Evolutionary conservation across 1,284 basidiomycete genomes (phyloP), one percentile per base, ranked within the genome.

Genomic region (Austropuccinia psidii): DNA sequence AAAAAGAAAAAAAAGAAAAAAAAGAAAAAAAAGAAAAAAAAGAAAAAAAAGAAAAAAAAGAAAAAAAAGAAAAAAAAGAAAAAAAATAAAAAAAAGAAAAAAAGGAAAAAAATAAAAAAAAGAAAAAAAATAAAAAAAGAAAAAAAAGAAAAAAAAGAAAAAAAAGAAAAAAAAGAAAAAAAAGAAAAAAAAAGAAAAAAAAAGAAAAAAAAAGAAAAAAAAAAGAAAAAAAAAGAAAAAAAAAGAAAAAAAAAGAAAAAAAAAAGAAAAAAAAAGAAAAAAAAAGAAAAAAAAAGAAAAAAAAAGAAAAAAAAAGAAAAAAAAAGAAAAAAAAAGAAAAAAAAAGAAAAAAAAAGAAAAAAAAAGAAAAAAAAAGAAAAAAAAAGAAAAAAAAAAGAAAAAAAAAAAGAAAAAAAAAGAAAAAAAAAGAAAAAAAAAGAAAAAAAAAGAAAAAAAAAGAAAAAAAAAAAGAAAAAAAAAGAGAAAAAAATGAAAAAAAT

Each of bases 301-400:
- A 29, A n/a, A 57, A 57, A 57, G n/a, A 57, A n/a, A 43, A 43
- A 43, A 43, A 57, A n/a, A 29, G 19, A 57, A 57, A 57, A n/a
- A 43, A 57, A 43, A 57, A 29, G 54, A 57, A 43, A 57, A 29
- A 43, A 19, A 31, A 43, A 57, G n/a, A 57, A 19, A 43, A 43
- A 43, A 29, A 43, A 21, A 57, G 19, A 43, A 43, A 43, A 19
- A 43, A 57, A 43, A 57, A 57, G 54, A 43, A 57, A 1, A 57
- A 43, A n/a, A 57, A 57, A 57, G n/a, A 57, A 21, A 57, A 57
- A 43, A 43, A 43, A 21, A 43, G n/a, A 29, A 1, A 57, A 21
- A 57, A 43, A 43, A 57, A n/a, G n/a, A 1, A 29, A 43, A 57
- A n/a, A 57, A 29, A 43, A 29, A 29, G 54, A 57, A 29, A 43